These are phyloP conservation scores for Arctostaphylos glauca DNA, from an alignment of 148 eudicot species.

Conservation along the genomic window DNA sequence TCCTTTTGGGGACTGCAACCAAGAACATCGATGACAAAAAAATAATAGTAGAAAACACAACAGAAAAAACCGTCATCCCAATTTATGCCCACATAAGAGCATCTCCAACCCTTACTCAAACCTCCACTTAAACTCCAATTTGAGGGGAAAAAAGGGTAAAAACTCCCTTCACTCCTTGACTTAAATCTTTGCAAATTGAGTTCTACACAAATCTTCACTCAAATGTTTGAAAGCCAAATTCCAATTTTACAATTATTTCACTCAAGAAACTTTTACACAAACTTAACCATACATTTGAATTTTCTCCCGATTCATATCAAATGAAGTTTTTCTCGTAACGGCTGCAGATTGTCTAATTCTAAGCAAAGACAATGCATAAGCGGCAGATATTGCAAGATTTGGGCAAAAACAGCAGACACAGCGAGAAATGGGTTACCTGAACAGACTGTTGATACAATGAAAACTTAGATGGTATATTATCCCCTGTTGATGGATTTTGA, in stretches of 20 bases:
- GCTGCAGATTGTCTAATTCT: not conserved
- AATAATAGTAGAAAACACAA: not conserved
- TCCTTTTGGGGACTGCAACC: conserved; percentile 92
- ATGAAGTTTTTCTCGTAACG: not conserved
- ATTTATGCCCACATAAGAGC: not conserved
- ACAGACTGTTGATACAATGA: conserved; percentile 93
- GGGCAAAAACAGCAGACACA: not conserved
- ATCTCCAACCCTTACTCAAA: not conserved
- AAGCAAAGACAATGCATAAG: not conserved
- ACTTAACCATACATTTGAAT: not conserved
- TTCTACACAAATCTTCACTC: not conserved
- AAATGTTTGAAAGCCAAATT: not conserved
- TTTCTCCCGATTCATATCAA: no score
- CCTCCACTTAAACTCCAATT: not conserved
- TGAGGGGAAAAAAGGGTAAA: not conserved
- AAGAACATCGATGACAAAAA: conserved; percentile 1
- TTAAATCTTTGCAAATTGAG: not conserved
- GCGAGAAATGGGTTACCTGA: conserved; percentile 43
- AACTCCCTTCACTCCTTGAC: not conserved
- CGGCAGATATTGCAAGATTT: not conserved
- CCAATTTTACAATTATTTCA: not conserved
- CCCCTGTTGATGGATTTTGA: conserved; percentile 18
- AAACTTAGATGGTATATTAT: conserved; percentile 61
- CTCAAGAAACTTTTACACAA: not conserved
- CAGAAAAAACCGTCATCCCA: not conserved